These are phyloP conservation scores for Cutaneotrichosporon cavernicola DNA, from an alignment of 1,284 basidiomycete genomes.

Conservation along the genomic window DNA sequence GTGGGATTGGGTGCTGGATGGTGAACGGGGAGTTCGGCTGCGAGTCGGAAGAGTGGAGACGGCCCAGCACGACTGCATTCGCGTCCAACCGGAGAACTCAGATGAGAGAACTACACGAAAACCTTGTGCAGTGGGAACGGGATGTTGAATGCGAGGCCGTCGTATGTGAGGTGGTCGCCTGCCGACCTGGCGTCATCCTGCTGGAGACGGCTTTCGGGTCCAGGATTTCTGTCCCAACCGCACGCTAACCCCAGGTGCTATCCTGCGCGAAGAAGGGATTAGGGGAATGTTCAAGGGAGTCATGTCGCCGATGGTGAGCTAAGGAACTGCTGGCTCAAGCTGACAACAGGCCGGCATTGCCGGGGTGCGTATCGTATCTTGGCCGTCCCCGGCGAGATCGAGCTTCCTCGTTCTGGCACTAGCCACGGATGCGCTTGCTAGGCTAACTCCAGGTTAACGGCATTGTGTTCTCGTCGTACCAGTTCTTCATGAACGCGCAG, in stretches of 20 bases:
- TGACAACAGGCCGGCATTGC: conserved; percentile 45
- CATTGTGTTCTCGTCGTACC: conserved; percentile 52
- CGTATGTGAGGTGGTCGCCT: not conserved
- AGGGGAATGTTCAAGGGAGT: conserved; percentile 52
- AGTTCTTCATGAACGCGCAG: conserved; percentile 48
- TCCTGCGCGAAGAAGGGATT: conserved; percentile 25
- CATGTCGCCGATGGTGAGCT: conserved; percentile 52
- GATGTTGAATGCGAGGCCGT: too few relatives aligned
- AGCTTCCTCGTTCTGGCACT: not conserved
- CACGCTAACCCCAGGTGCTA: conserved; percentile 12
- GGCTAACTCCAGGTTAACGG: conserved; percentile 47
- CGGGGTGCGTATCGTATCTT: conserved; percentile 36
- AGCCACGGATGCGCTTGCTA: not conserved
- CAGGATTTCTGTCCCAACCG: not conserved
- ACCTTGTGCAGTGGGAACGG: not conserved
- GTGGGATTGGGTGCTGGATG: not conserved
- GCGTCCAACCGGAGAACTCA: too few relatives aligned
- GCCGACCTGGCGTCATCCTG: too few relatives aligned
- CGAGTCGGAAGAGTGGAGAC: not conserved
- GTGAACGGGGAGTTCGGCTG: not conserved
- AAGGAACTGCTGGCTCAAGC: not conserved
- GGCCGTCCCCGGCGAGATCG: not conserved
- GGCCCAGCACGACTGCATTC: too few relatives aligned
- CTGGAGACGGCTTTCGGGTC: not conserved
- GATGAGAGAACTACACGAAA: too few relatives aligned